Evolutionary conservation across 208 protist genomes (phyloP).

Genomic region (Trypanosoma caninum): DNA sequence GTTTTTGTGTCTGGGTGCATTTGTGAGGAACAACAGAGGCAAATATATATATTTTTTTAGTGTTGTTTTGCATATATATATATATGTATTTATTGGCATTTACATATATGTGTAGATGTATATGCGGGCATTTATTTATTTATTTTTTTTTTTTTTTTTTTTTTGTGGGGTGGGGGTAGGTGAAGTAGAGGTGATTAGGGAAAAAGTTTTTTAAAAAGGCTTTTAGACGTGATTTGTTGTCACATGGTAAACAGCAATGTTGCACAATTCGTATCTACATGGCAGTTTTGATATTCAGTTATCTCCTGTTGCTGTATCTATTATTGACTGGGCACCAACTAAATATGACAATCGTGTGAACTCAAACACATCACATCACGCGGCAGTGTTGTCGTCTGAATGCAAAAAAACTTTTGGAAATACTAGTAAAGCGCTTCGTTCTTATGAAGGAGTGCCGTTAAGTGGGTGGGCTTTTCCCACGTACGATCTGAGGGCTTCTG

Average conservation of each 20-base stretch:
- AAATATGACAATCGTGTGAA: conserved; percentile 1
- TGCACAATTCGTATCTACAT: conserved; percentile 55
- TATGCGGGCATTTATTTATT: background rate
- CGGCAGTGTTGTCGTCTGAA: background rate
- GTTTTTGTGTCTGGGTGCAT: too few species aligned
- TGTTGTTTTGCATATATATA: conserved; percentile 1
- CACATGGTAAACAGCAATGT: conserved; percentile 36
- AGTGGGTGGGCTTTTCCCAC: too few species aligned
- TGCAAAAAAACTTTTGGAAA: background rate
- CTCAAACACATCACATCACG: background rate
- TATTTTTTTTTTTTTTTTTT: background rate
- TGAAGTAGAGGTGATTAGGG: too few species aligned
- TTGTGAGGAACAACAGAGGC: too few species aligned
- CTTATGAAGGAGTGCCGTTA: too few species aligned
- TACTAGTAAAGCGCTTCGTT: background rate
- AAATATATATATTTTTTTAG: too few species aligned
- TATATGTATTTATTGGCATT: background rate
- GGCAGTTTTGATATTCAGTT: conserved; percentile 80
- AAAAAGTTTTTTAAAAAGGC: too few species aligned
- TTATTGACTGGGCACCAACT: conserved; percentile 66
- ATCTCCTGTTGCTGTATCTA: conserved; percentile 39
- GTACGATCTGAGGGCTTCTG: too few species aligned
- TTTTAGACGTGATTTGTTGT: too few species aligned
- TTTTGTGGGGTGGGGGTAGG: background rate
- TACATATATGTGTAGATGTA: background rate